Base-by-base conservation (phyloP, 106 monocot species). In the Gastrodia elata region DNA sequence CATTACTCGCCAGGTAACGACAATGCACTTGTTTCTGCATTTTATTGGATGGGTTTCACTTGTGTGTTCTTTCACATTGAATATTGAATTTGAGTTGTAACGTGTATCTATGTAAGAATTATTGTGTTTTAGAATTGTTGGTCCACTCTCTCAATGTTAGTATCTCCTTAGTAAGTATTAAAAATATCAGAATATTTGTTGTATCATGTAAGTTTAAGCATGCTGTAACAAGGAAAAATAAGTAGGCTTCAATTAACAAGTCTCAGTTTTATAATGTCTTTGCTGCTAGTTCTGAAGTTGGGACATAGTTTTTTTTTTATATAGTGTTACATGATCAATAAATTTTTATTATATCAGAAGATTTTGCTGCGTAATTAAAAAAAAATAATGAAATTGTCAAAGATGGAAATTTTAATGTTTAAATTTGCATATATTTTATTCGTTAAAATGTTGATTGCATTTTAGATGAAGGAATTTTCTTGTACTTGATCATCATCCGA, bases 141-240 rank as follows among this genome's bases (percentile, higher is more conserved):
- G 30, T 61, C 30, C 57, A 57, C 61, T 61, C 61, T 61, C 13
- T 61, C 32, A 11, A 61, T 61, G 61, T 61, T 61, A 61, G 11
- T 58, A 27, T 58, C 16, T 58, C 10, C 28, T 58, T 27, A 26
- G 58, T 58, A 30, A 58, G 58, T 26, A 58, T 61, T 61, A 32
- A 30, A 61, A 30, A 61, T 30, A 61, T 2, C 0, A 61, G 61
- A 61, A 32, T 61, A 30, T 33, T 61, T 30, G 30, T 61, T 61
- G 61, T 61, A 30, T 13, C 7, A 61, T 61, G 28, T 61, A 61
- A 61, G 61, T 20, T n/a, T 32, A 61, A 61, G 61, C 3, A 28
- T 61, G 30, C 14, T 61, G 13, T 61, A 9, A 61, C 8, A 13
- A 61, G 52, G 22, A 52, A 44, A 44, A 44, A 44, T 9, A n/a